Percentiles rank a stretch among this genome's conserved stretches.
Evolutionary conservation across 345 rosid genomes (phyloP).

Genomic region (Eucalyptus dawsonii): DNA sequence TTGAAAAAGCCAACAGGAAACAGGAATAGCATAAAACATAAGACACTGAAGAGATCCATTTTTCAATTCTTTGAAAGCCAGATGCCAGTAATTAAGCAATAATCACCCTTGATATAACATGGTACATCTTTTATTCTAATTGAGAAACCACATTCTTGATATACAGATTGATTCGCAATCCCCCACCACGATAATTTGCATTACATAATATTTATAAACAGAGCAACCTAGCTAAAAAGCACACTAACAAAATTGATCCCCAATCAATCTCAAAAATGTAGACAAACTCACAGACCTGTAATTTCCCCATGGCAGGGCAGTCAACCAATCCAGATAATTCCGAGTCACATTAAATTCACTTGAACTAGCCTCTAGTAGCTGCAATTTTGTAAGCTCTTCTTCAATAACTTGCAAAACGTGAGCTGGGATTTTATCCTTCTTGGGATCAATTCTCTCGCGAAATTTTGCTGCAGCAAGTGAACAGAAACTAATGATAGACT

Average conservation of each 20-base stretch:
- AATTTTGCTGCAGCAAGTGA: slow-evolving; percentile 62
- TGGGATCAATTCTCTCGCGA: slow-evolving; percentile 86
- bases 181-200: neutral
- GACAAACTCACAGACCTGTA: slow-evolving; percentile 44
- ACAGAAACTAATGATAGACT: neutral
- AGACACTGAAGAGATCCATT: neutral
- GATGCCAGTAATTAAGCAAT: neutral
- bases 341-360: slow-evolving; percentile 99
- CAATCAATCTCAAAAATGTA: neutral
- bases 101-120: neutral
- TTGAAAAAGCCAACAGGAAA: neutral
- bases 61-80: neutral
- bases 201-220: neutral
- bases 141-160: neutral
- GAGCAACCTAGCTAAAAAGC: neutral
- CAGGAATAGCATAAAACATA: neutral
- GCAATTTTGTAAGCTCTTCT: slow-evolving; percentile 96
- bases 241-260: neutral
- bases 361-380: slow-evolving; percentile 97
- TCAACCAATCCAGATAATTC: slow-evolving; percentile 98
- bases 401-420: slow-evolving; percentile 92
- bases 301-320: slow-evolving; percentile 93
- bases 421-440: slow-evolving; percentile 74
- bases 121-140: neutral
- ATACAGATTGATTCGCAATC: neutral